Base-by-base conservation (phyloP, 2,329 filamentous ascomycete species). In the Aspergillus fructus region DNA sequence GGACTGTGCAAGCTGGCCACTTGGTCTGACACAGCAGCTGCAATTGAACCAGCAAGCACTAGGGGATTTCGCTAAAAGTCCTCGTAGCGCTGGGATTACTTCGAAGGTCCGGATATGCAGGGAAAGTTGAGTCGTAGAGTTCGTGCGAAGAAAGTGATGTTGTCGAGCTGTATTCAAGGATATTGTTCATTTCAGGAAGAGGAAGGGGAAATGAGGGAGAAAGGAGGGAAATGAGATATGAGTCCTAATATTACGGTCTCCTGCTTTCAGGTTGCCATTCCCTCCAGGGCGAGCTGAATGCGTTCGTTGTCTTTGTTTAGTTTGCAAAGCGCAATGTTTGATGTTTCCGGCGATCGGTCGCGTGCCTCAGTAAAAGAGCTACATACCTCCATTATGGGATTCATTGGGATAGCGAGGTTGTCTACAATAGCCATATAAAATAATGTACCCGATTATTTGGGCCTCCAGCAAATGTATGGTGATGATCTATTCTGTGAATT, bases 311-410 rank as follows among this genome's bases (percentile, higher is more conserved):
- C 53, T 43, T 49, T 55, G 45, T 55, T 9, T 27, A 24, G 53
- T 17, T 12, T 34, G 49, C 23, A 49, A 34, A 34, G 33, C 33
- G 37, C 23, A 17, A 27, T 11, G 41, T 21, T 24, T 53, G 53
- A 46, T 54, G 58, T 60, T 60, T 60, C 58, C 58, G 58, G 58
- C 46, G 46, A 60, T 54, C 46, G 49, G 50, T 53, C 50, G 45
- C 50, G 45, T 58, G 50, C 40, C 45, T 47, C 40, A 19, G n/a
- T 42, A 42, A 21, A 42, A 4, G 12, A 37, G 5, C 34, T 37
- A 37, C 40, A 42, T n/a, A 21, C 9, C 45, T 48, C 15, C n/a
- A 21, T 48, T 33, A 33, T 8, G 21, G 12, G 33, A 24, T 30
- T 7, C 7, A 49, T 24, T 12, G 46, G 21, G 11, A 17, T 4